Conservation (phyloP, 176 grass and related monocot genomes). For the Zea mays region Zm-B73-REFERENCE-NAM-5.0 NC_050102.1:2684501-2685000, state of each 20-base stretch:
- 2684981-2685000: slow-evolving; percentile 45
- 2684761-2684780: slow-evolving; percentile 44
- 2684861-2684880: slow-evolving; percentile 46
- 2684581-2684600: slow-evolving; percentile 31
- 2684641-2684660: slow-evolving; percentile 42
- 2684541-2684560: slow-evolving; percentile 50
- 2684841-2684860: slow-evolving; percentile 55
- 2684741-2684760: neutral
- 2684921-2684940: slow-evolving; percentile 52
- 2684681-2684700: neutral
- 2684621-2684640: slow-evolving; percentile 60
- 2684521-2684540: slow-evolving; percentile 58
- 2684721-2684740: slow-evolving; percentile 29
- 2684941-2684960: slow-evolving; percentile 45
- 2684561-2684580: slow-evolving; percentile 53
- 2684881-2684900: slow-evolving; percentile 49
- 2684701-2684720: slow-evolving; percentile 26
- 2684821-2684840: slow-evolving; percentile 46
- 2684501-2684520: slow-evolving; percentile 54
- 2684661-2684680: slow-evolving; percentile 42
- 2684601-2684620: slow-evolving; percentile 61
- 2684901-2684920: slow-evolving; percentile 29
- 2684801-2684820: slow-evolving; percentile 39
- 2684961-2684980: slow-evolving; percentile 51
- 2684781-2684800: slow-evolving; percentile 23